Percentiles rank a stretch among this genome's conserved stretches.
These are phyloP conservation scores for Thuidium tamariscinum DNA, from an alignment of 225 moss, liverwort and hornwort species.

Conservation along the genomic window DNA sequence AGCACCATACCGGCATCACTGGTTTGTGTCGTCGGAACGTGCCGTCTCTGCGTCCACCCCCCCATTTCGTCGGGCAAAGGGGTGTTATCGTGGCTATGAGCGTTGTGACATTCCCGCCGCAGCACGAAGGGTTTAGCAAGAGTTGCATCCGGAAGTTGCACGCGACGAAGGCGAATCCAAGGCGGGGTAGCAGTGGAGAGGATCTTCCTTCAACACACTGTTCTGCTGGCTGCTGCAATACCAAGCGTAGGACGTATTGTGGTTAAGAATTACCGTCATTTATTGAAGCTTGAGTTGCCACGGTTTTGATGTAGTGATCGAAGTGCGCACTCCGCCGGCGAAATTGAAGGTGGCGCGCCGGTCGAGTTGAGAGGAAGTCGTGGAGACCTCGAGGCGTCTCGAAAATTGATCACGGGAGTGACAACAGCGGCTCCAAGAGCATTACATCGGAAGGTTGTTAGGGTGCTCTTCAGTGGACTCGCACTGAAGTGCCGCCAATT, in stretches of 20 bases:
- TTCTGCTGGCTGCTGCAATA: background rate
- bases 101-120: background rate
- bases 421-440: background rate
- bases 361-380: background rate
- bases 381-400: background rate
- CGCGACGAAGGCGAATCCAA: background rate
- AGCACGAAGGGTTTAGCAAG: background rate
- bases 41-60: background rate
- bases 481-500: background rate
- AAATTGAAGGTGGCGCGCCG: background rate
- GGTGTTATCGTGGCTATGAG: background rate
- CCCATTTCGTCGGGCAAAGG: background rate
- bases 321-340: background rate
- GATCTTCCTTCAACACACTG: background rate
- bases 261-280: background rate
- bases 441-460: background rate
- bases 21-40: background rate
- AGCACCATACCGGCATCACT: background rate
- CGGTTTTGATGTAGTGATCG: background rate
- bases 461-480: background rate
- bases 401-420: background rate
- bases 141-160: background rate
- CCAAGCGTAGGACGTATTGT: background rate
- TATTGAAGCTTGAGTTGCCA: background rate
- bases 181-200: background rate